Percentiles rank a stretch among this genome's conserved stretches.
These are phyloP conservation scores for Talaromyces amestolkiae DNA, from an alignment of 2,329 filamentous ascomycete species.

Conservation along the genomic window DNA sequence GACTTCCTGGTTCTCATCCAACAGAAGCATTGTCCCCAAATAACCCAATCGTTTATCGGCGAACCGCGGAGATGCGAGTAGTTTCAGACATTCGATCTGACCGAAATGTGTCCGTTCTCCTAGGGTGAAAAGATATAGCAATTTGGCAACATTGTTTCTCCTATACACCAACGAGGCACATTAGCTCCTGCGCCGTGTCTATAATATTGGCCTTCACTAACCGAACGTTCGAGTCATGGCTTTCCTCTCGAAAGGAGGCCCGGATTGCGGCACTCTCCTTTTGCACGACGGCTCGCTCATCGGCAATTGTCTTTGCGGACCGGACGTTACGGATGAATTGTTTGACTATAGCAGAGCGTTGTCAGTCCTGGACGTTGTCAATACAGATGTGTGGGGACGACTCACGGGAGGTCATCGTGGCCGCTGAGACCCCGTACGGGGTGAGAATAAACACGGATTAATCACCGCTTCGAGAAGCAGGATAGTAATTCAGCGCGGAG, in stretches of 20 bases:
- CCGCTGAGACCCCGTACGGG: constrained; percentile 47
- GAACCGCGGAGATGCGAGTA: constrained; percentile 93
- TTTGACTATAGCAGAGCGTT: constrained; percentile 65
- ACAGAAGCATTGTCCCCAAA: constrained; percentile 87
- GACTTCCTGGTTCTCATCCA: constrained; percentile 98
- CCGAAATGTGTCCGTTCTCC: constrained; percentile 98
- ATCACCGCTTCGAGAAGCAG: constrained; percentile 3
- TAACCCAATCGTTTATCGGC: constrained; percentile 97
- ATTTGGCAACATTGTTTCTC: constrained; percentile 97
- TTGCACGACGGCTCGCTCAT: constrained; percentile 96
- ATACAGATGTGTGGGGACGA: constrained; percentile 25
- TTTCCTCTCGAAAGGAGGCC: constrained; percentile 96
- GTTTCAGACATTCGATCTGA: constrained; percentile 98
- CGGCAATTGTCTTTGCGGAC: constrained; percentile 96
- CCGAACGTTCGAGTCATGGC: constrained; percentile 85
- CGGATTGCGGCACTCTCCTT: constrained; percentile 98
- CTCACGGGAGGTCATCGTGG: constrained; percentile 59
- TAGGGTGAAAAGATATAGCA: constrained; percentile 95
- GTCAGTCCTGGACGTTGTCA: constrained; percentile 17
- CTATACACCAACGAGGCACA: constrained; percentile 47
- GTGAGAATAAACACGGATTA: constrained; percentile 16
- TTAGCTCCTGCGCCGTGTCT: constrained; percentile 23
- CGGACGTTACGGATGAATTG: constrained; percentile 99
- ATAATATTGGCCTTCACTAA: constrained; percentile 46
- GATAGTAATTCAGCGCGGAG: neutral